These are phyloP conservation scores for Pyrus hybrid DNA, from an alignment of 331 rosid genomes.

Conservation along the genomic window DNA sequence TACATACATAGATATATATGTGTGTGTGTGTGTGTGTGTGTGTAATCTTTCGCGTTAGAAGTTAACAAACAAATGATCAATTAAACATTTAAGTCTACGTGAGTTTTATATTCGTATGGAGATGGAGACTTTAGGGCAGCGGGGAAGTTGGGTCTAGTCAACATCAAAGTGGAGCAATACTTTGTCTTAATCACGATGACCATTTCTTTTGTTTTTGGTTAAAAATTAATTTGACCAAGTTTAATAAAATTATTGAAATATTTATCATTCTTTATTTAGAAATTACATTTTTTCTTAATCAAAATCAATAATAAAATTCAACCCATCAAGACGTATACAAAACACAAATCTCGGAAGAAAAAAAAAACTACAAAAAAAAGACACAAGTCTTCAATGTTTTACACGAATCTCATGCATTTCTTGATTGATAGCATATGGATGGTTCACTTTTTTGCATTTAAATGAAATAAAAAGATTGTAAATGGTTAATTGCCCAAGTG, in stretches of 20 bases:
- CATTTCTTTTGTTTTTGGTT: background rate
- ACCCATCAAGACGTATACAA: too few relatives aligned
- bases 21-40: too few relatives aligned
- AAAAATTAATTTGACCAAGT: background rate
- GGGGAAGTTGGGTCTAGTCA: slow-evolving; percentile 5
- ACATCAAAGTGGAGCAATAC: background rate
- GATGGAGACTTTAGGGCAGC: background rate
- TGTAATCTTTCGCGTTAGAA: background rate
- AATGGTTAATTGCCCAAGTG: background rate
- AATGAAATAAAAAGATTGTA: too few relatives aligned
- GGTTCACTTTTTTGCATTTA: background rate
- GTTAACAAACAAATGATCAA: background rate
- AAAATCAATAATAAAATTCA: too few relatives aligned
- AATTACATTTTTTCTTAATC: background rate
- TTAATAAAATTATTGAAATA: background rate
- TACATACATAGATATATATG: too few relatives aligned
- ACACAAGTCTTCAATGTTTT: background rate
- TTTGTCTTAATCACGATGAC: background rate
- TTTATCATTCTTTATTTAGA: background rate
- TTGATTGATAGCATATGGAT: background rate
- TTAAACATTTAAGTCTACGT: background rate
- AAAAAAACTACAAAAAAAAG: background rate
- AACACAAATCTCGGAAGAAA: too few relatives aligned
- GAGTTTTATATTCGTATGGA: background rate
- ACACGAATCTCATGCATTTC: background rate